These are phyloP conservation scores for Cladosporium austrohemisphaericum DNA, from an alignment of 2,329 filamentous ascomycete genomes.

Conservation along the genomic window DNA sequence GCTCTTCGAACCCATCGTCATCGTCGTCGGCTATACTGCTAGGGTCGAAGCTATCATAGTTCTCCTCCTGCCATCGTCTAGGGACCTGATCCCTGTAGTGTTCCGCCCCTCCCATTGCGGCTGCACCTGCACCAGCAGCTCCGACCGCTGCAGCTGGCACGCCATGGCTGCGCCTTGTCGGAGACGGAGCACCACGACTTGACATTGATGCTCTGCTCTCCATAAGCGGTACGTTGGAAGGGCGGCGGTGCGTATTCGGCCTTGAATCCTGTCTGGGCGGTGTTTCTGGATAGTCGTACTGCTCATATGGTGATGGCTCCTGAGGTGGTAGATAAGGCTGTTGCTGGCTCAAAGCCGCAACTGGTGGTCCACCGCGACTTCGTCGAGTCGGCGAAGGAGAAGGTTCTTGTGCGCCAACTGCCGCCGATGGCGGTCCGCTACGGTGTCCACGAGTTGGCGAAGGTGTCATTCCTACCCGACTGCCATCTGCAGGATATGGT, in stretches of 20 bases:
- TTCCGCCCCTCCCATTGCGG: conserved; percentile 18
- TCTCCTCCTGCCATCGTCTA: conserved; percentile 21
- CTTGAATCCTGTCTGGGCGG: background rate
- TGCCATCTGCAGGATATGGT: too few relatives aligned
- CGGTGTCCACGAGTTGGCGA: too few relatives aligned
- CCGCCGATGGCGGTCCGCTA: too few relatives aligned
- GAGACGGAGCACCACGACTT: conserved; percentile 4
- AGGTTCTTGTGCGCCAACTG: too few relatives aligned
- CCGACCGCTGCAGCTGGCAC: conserved; percentile 12
- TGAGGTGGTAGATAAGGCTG: conserved; percentile 15
- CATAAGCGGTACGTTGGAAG: conserved; percentile 27
- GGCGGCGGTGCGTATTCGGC: conserved; percentile 19
- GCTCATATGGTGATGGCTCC: conserved; percentile 6
- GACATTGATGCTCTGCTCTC: conserved; percentile 12
- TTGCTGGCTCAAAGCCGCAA: conserved; percentile 1
- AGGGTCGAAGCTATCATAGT: conserved; percentile 57
- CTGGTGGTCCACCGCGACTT: conserved; percentile 11
- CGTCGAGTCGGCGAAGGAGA: conserved; percentile 1
- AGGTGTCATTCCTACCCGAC: too few relatives aligned
- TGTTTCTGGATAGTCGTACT: conserved; percentile 3
- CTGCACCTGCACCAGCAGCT: conserved; percentile 15
- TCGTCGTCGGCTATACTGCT: conserved; percentile 81
- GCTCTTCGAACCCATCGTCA: conserved; percentile 69
- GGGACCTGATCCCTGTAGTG: conserved; percentile 17
- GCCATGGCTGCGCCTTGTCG: conserved; percentile 12